Conservation (phyloP, 345 rosid species). For the Gossypium stocksii region DNA sequence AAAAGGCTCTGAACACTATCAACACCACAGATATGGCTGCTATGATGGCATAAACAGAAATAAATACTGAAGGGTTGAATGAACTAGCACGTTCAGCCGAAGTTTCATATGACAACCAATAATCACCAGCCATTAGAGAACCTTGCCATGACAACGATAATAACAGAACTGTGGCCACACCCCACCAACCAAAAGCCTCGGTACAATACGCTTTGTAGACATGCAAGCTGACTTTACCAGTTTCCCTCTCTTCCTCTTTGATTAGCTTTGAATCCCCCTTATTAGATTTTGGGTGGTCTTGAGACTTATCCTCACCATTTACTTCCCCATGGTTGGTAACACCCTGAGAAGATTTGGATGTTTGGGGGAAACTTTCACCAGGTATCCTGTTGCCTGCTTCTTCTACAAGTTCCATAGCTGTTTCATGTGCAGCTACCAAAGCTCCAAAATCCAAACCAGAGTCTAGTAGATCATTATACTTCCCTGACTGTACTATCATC, state of each 20-base stretch:
- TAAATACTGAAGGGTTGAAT: constrained; percentile 56
- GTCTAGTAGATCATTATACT: constrained; percentile 49
- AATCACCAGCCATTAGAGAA: constrained; percentile 80
- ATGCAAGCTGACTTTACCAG: constrained; percentile 60
- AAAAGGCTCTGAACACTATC: constrained; percentile 47
- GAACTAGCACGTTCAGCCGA: constrained; percentile 42
- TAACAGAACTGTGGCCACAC: constrained; percentile 47
- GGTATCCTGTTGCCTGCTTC: constrained; percentile 35
- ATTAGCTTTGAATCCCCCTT: constrained; percentile 69
- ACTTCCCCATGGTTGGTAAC: constrained; percentile 36
- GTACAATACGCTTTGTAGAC: constrained; percentile 78
- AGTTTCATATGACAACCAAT: constrained; percentile 93
- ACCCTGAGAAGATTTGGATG: constrained; percentile 31
- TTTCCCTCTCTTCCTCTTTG: constrained; percentile 84
- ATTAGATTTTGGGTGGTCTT: constrained; percentile 33
- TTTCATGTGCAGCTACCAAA: constrained; percentile 80
- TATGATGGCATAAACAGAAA: constrained; percentile 54
- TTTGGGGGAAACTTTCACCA: constrained; percentile 33
- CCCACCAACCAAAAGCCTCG: constrained; percentile 96
- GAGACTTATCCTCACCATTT: constrained; percentile 45
- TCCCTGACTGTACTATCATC: constrained; percentile 83
- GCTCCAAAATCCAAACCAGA: constrained; percentile 69
- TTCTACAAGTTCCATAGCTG: constrained; percentile 83
- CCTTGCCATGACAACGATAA: constrained; percentile 75
- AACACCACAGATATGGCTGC: constrained; percentile 54